Conservation (phyloP, 371 early-diverging fungal genomes). For the Syncephalastrum racemosum region DNA sequence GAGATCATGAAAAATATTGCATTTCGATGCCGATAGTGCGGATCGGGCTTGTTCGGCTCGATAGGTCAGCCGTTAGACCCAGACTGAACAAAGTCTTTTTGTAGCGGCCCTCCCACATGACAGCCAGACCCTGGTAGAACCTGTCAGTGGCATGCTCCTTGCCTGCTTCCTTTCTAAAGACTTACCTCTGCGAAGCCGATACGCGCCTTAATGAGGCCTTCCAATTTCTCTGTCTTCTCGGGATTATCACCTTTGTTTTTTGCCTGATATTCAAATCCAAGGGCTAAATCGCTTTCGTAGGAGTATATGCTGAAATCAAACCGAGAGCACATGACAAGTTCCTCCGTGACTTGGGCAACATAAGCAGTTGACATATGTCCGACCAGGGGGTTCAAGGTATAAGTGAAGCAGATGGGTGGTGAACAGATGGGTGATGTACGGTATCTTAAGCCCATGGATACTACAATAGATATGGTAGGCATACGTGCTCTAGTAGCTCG, state of each 20-base stretch:
- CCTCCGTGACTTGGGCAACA: slow-evolving; percentile 72
- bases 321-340: slow-evolving; percentile 72
- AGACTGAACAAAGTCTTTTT: slow-evolving; percentile 61
- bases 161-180: too few species aligned
- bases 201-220: slow-evolving; percentile 63
- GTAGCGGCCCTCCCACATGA: slow-evolving; percentile 71
- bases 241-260: slow-evolving; percentile 18
- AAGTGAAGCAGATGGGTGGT: slow-evolving; percentile 65
- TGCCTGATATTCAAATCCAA: slow-evolving; percentile 75
- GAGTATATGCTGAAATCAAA: slow-evolving; percentile 89
- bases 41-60: slow-evolving; percentile 43
- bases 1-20: slow-evolving; percentile 59
- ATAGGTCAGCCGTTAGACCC: slow-evolving; percentile 58
- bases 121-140: slow-evolving; percentile 46
- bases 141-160: too few species aligned
- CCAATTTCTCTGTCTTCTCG: slow-evolving; percentile 36
- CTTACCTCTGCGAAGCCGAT: slow-evolving; percentile 48
- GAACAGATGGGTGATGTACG: slow-evolving; percentile 58
- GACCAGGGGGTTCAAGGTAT: slow-evolving; percentile 85
- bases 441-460: slow-evolving; percentile 74
- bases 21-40: slow-evolving; percentile 65
- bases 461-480: slow-evolving; percentile 17
- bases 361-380: slow-evolving; percentile 83
- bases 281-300: slow-evolving; percentile 80
- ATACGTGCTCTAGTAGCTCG: neutral